A percentile compares a stretch with the other conserved stretches of the same genome.
phyloP scores from a whole-genome alignment of 164 flowering plant genomes.

The Cinnamomum chago region DNA sequence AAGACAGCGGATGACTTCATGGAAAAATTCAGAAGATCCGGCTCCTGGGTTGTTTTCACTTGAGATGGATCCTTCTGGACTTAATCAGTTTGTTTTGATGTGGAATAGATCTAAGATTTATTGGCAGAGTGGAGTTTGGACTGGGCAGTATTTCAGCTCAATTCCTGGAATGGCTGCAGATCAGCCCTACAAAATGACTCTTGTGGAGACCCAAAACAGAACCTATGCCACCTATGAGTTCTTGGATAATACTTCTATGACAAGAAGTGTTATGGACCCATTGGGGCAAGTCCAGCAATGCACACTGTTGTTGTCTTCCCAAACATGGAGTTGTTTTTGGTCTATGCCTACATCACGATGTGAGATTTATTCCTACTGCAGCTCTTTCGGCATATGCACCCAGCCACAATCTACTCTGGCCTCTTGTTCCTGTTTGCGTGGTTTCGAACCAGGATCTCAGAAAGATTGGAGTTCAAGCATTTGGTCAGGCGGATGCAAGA shows the following conservation, averaged over 20 bases:
- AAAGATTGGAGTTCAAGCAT: constrained; percentile 9
- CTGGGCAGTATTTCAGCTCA: background rate
- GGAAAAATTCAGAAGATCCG: constrained; percentile 17
- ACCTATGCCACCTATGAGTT: constrained; percentile 16
- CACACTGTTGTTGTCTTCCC: background rate
- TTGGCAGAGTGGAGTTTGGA: no score
- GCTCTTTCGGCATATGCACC: constrained; percentile 18
- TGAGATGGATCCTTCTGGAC: constrained; percentile 1
- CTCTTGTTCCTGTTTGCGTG: constrained; percentile 10
- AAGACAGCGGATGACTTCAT: constrained; percentile 4
- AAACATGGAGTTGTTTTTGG: constrained; percentile 20
- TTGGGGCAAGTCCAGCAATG: constrained; percentile 17
- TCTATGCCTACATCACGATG: constrained; percentile 11
- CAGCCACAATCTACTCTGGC: background rate
- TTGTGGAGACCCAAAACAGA: background rate
- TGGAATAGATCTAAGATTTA: constrained; percentile 1
- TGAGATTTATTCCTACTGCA: constrained; percentile 12
- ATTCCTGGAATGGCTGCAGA: constrained; percentile 19
- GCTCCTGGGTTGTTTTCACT: constrained; percentile 10
- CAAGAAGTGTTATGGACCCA: constrained; percentile 12
- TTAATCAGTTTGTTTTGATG: background rate
- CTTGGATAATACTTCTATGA: background rate
- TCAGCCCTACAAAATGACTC: background rate
- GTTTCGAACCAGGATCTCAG: constrained; percentile 7
- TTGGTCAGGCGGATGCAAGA: constrained; percentile 20